Conservation (phyloP, 2,329 filamentous ascomycete genomes). For the Zymoseptoria tritici region DNA sequence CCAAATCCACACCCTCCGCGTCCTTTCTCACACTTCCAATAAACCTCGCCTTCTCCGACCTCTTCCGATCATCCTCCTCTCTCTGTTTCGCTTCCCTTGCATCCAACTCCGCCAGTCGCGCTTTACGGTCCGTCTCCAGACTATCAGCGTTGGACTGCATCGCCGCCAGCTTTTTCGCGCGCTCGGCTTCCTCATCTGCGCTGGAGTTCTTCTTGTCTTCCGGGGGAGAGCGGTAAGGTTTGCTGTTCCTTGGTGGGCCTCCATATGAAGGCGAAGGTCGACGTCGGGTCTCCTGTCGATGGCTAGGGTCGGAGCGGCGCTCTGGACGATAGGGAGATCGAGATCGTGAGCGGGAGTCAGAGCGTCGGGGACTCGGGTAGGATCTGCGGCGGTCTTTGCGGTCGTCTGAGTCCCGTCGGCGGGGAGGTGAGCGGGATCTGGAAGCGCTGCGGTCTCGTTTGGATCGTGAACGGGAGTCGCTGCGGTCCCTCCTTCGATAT, state of each 20-base stretch:
- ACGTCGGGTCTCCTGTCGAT: slow-evolving; percentile 6
- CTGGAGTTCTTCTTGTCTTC: slow-evolving; percentile 15
- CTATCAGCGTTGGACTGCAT: slow-evolving; percentile 44
- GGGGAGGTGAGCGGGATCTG: slow-evolving; percentile 35
- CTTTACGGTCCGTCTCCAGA: slow-evolving; percentile 62
- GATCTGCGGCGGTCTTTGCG: slow-evolving; percentile 26
- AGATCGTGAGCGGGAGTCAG: slow-evolving; percentile 30
- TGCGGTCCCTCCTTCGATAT: slow-evolving; percentile 4
- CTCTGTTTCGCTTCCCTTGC: slow-evolving; percentile 56
- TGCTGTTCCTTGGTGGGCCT: slow-evolving; percentile 8
- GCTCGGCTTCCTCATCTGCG: slow-evolving; percentile 28
- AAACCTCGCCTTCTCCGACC: slow-evolving; percentile 31
- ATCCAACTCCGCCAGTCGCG: slow-evolving; percentile 59
- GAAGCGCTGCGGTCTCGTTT: slow-evolving; percentile 22
- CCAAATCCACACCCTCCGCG: slow-evolving; percentile 26
- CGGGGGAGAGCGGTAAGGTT: slow-evolving; percentile 22
- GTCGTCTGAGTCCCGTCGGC: slow-evolving; percentile 29
- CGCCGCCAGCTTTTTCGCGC: slow-evolving; percentile 32
- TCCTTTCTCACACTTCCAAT: slow-evolving; percentile 28
- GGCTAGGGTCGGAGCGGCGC: not conserved
- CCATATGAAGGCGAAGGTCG: slow-evolving; percentile 16
- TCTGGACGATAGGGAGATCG: slow-evolving; percentile 24
- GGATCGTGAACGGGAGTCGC: slow-evolving; percentile 16
- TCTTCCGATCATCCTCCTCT: slow-evolving; percentile 55
- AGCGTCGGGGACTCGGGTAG: slow-evolving; percentile 29